Conservation (phyloP, 2,329 filamentous ascomycete genomes). For the Aspergillaceae sp. region DNA sequence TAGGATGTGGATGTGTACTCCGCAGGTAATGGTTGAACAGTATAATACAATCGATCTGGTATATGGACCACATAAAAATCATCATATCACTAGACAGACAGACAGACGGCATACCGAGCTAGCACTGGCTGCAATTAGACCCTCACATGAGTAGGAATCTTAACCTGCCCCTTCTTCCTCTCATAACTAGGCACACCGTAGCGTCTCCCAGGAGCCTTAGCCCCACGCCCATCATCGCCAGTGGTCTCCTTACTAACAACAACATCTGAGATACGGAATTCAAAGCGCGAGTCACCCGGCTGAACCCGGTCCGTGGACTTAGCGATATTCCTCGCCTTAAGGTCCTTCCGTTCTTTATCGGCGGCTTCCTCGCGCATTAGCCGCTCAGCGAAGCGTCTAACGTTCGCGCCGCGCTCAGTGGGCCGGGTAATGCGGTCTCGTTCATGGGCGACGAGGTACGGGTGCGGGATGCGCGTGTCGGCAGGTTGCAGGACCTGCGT, state of each 20-base stretch:
- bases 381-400: conserved; percentile 37
- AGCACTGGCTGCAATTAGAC: conserved; percentile 32
- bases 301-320: too few species aligned
- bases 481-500: conserved; percentile 51
- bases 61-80: too few species aligned
- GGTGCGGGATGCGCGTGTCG: conserved; percentile 56
- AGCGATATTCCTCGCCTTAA: conserved; percentile 36
- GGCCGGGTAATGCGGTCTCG: conserved; percentile 35
- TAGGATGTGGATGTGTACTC: too few species aligned
- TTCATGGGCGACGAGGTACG: conserved; percentile 47
- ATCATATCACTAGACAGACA: neutral
- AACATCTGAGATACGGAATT: conserved; percentile 52
- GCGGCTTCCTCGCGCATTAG: conserved; percentile 32
- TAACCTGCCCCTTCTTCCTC: conserved; percentile 54
- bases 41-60: too few species aligned
- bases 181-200: conserved; percentile 57
- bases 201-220: conserved; percentile 47
- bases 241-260: conserved; percentile 47
- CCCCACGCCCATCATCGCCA: conserved; percentile 47
- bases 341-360: conserved; percentile 35
- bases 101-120: too few species aligned
- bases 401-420: conserved; percentile 23
- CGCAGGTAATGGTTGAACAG: too few species aligned
- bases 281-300: conserved; percentile 45
- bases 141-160: conserved; percentile 55